Percentiles rank a stretch among this genome's conserved stretches.
Conservation (phyloP, 352 stramenopile genomes). For the Pythium monospermum region DNA sequence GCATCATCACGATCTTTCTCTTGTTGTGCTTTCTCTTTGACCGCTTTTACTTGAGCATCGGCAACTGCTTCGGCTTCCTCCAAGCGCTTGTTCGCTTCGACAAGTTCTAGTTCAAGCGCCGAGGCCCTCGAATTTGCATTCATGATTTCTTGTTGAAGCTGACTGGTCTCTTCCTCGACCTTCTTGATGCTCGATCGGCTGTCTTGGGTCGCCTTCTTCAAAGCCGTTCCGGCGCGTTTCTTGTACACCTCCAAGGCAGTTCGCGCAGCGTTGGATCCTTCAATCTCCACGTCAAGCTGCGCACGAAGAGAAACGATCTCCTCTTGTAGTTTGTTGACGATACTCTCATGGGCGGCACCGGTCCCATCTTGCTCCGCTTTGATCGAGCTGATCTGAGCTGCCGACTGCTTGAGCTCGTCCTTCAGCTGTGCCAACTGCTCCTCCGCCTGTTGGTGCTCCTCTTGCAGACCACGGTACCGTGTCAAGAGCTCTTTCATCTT, state of each 20-base stretch:
- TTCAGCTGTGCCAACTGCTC: not conserved
- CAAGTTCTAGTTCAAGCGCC: constrained; percentile 7
- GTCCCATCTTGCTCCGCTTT: constrained; percentile 5
- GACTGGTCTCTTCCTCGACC: constrained; percentile 29
- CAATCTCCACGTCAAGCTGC: constrained; percentile 44
- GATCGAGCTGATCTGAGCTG: constrained; percentile 4
- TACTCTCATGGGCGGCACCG: constrained; percentile 1
- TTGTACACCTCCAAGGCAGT: constrained; percentile 76
- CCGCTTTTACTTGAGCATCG: constrained; percentile 7
- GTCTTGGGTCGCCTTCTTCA: constrained; percentile 74
- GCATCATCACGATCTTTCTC: constrained; percentile 27
- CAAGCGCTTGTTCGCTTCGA: constrained; percentile 3
- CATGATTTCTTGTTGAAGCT: constrained; percentile 46
- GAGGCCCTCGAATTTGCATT: constrained; percentile 31
- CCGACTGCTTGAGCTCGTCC: constrained; percentile 1
- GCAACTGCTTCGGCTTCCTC: constrained; percentile 2
- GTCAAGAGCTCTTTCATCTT: constrained; percentile 25
- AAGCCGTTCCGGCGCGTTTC: constrained; percentile 61
- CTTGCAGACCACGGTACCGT: constrained; percentile 26
- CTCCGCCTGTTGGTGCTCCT: constrained; percentile 21
- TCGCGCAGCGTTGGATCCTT: constrained; percentile 40
- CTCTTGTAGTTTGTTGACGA: constrained; percentile 5
- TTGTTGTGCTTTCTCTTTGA: constrained; percentile 22
- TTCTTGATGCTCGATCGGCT: constrained; percentile 59
- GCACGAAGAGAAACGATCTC: constrained; percentile 13